Base-by-base conservation (phyloP, 495 filamentous ascomycete genomes). In the Elaphomyces granulatus region DNA sequence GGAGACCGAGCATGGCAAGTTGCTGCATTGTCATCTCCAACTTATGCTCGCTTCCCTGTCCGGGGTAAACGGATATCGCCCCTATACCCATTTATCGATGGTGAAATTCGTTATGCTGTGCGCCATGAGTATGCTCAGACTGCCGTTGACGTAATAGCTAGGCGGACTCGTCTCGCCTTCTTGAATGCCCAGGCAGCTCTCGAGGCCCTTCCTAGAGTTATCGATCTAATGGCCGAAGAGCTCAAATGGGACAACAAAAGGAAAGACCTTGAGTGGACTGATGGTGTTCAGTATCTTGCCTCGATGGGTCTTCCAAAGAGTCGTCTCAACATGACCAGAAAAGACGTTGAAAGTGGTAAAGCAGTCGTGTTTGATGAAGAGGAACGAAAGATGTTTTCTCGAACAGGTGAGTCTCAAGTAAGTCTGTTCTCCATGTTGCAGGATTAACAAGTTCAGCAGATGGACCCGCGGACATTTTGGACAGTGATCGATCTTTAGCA, bases 1-100 rank as follows among this genome's bases (percentile, higher is more conserved):
- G 90, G 90, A 50, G 90, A 96, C 61, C 77, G 90, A 20, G 87
- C 90, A 17, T 96, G 90, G 90, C 84, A 84, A 15, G 90, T 98
- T 10, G 90, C 85, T 8, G 79, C 82, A 10, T 64, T 98, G 28
- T 87, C 80, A 43, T 66, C 73, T 4, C 82, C 87, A 0, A 95
- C 88, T 1, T 74, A 81, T 34, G 62, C 76, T 44, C 80, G 90
- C 28, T 96, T 87, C 66, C 90, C 90, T 10, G 79, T 88, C 8
- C 74, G 88, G 23, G 90, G 90, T 19, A 73, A 81, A 56, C 81
- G 86, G 37, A 76, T 98, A 34, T 78, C 81, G 2, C 45, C 68
- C 14, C 68, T 94, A 30, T 96, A 96, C 58, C 90, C 90, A 17
- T 98, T 92, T 56, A 71, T 98, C n/a, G 90, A 96, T 53, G 90